Evolutionary conservation across 1,284 basidiomycete species (phyloP).

Genomic region (Cryptococcus amylolentus): DNA sequence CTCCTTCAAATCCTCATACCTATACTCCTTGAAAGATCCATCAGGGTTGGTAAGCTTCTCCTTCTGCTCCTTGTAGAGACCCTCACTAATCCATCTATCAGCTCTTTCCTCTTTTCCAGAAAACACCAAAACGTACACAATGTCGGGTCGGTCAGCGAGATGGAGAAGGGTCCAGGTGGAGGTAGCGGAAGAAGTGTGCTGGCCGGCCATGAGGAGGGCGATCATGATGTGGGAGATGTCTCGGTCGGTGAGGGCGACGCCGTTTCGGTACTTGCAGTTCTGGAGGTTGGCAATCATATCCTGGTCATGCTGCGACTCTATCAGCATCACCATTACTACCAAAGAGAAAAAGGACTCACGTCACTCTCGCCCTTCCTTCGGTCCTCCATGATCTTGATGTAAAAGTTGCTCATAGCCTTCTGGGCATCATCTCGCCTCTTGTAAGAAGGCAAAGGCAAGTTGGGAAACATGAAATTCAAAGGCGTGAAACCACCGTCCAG

Average conservation of each 20-base stretch:
- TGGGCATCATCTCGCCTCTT: conserved; percentile 83
- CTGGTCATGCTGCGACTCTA: conserved; percentile 58
- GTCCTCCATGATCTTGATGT: conserved; percentile 79
- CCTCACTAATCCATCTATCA: conserved; percentile 55
- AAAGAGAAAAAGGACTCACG: conserved; percentile 32
- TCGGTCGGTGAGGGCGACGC: conserved; percentile 72
- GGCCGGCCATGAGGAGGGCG: conserved; percentile 92
- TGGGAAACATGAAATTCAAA: conserved; percentile 91
- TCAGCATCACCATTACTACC: not conserved
- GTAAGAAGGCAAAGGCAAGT: conserved; percentile 87
- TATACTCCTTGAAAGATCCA: conserved; percentile 73
- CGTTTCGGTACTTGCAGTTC: conserved; percentile 82
- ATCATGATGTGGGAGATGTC: conserved; percentile 98
- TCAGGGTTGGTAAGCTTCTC: conserved; percentile 74
- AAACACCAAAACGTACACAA: conserved; percentile 60
- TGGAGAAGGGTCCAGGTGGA: conserved; percentile 90
- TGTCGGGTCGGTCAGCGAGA: conserved; percentile 71
- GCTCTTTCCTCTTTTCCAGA: not conserved
- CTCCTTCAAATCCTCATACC: conserved; percentile 80
- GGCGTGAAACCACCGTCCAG: conserved; percentile 91
- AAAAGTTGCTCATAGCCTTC: conserved; percentile 91
- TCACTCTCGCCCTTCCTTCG: conserved; percentile 60
- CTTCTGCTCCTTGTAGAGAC: conserved; percentile 84
- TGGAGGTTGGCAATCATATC: conserved; percentile 93
- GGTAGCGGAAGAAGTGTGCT: conserved; percentile 93